phyloP scores from a whole-genome alignment of 148 eudicot species.

The Vaccinium macrocarpon region DNA sequence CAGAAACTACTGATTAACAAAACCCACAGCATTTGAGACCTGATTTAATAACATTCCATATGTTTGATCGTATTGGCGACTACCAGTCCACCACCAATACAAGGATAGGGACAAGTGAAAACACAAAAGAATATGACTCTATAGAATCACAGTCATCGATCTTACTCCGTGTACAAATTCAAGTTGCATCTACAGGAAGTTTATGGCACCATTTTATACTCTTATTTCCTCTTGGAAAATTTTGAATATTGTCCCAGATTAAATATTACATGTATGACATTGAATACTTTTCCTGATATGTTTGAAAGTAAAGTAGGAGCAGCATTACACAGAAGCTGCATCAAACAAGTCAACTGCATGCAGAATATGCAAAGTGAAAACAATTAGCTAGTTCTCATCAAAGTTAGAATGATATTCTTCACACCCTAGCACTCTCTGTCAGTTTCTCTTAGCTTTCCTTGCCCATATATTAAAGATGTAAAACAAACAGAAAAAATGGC shows the following conservation, averaged over 20 bases:
- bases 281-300: background rate
- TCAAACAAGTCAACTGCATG: background rate
- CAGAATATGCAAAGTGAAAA: background rate
- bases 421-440: background rate
- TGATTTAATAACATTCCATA: background rate
- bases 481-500: background rate
- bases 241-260: background rate
- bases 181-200: background rate
- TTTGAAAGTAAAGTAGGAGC: background rate
- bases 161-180: background rate
- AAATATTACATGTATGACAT: background rate
- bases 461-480: background rate
- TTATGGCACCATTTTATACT: background rate
- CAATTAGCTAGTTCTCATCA: background rate
- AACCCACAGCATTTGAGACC: background rate
- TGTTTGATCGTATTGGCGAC: background rate
- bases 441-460: background rate
- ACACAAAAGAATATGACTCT: background rate
- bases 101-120: background rate
- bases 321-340: background rate
- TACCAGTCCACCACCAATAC: background rate
- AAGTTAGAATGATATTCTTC: background rate
- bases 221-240: background rate
- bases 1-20: background rate
- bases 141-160: background rate